phyloP scores from a whole-genome alignment of 176 grass and related monocot species.

The Dactylis glomerata region DNA sequence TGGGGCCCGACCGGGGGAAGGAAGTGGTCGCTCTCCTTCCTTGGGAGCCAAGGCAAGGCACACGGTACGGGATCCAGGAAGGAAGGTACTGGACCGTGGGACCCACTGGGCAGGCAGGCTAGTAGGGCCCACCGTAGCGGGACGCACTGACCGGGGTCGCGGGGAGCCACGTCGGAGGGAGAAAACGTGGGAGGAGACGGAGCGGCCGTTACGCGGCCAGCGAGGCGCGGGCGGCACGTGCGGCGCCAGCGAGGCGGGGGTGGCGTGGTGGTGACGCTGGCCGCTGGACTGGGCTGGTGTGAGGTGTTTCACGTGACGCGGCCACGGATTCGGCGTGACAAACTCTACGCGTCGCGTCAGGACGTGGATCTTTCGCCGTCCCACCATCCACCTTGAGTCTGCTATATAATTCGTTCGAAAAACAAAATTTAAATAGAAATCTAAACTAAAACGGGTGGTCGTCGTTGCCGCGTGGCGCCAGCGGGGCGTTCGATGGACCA shows the following conservation, averaged over 20 bases:
- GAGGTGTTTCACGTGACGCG: background rate
- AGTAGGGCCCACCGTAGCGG: background rate
- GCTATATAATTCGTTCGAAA: too few relatives aligned
- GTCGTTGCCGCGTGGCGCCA: too few relatives aligned
- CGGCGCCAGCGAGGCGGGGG: background rate
- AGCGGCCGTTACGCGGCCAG: background rate
- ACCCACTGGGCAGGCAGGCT: background rate
- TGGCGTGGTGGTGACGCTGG: background rate
- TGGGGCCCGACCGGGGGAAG: background rate
- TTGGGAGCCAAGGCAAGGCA: conserved; percentile 53
- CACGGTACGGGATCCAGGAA: background rate
- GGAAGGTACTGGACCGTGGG: background rate
- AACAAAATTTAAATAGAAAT: too few relatives aligned
- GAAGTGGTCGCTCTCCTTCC: conserved; percentile 34
- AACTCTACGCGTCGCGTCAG: background rate
- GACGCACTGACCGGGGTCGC: background rate
- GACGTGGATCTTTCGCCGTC: too few relatives aligned
- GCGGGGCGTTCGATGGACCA: too few relatives aligned
- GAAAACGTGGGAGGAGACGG: background rate
- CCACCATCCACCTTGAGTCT: too few relatives aligned
- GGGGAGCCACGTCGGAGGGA: background rate
- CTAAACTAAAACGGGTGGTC: too few relatives aligned
- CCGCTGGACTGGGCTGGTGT: background rate
- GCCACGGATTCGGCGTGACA: background rate
- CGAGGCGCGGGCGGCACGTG: background rate